Conservation (phyloP, 495 filamentous ascomycete genomes). For the Xylaria palmicola region DNA sequence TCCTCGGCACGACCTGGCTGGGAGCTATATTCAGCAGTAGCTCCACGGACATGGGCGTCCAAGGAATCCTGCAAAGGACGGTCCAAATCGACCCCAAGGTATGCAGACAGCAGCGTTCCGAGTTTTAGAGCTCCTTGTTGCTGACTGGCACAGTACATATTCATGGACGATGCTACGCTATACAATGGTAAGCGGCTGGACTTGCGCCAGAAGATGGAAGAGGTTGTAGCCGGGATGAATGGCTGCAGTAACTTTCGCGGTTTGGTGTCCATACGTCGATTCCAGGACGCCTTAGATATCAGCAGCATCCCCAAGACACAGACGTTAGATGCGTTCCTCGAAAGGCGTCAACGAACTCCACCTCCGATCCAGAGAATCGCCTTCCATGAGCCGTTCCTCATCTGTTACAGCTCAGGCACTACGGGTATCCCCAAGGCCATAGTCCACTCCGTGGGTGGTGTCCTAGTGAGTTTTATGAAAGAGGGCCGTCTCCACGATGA, state of each 20-base stretch:
- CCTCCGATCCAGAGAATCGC: slow-evolving; percentile 58
- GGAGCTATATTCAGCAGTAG: slow-evolving; percentile 70
- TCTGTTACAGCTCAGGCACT: slow-evolving; percentile 71
- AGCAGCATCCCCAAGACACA: slow-evolving; percentile 51
- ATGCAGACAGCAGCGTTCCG: not conserved
- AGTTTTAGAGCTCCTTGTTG: not conserved
- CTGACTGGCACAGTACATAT: slow-evolving; percentile 51
- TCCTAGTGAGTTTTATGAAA: slow-evolving; percentile 57
- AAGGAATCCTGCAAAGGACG: slow-evolving; percentile 71
- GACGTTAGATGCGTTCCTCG: slow-evolving; percentile 54
- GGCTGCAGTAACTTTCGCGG: slow-evolving; percentile 60
- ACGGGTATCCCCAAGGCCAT: slow-evolving; percentile 76
- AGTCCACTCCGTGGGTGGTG: slow-evolving; percentile 66
- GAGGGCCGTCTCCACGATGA: slow-evolving; percentile 62
- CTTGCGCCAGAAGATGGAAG: slow-evolving; percentile 66
- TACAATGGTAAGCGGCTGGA: slow-evolving; percentile 78
- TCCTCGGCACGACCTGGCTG: slow-evolving; percentile 61
- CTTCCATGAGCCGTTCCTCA: slow-evolving; percentile 68
- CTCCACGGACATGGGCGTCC: slow-evolving; percentile 77
- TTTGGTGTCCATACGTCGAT: slow-evolving; percentile 65
- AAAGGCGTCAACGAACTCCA: slow-evolving; percentile 33
- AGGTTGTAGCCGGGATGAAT: slow-evolving; percentile 61
- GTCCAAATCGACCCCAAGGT: slow-evolving; percentile 67
- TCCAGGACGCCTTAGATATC: slow-evolving; percentile 59
- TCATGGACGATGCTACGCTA: slow-evolving; percentile 73